A percentile compares a stretch with the other conserved stretches of the same genome.
phyloP scores from a whole-genome alignment of 2,329 filamentous ascomycete species.

The Lachnellula subtilissima region DNA sequence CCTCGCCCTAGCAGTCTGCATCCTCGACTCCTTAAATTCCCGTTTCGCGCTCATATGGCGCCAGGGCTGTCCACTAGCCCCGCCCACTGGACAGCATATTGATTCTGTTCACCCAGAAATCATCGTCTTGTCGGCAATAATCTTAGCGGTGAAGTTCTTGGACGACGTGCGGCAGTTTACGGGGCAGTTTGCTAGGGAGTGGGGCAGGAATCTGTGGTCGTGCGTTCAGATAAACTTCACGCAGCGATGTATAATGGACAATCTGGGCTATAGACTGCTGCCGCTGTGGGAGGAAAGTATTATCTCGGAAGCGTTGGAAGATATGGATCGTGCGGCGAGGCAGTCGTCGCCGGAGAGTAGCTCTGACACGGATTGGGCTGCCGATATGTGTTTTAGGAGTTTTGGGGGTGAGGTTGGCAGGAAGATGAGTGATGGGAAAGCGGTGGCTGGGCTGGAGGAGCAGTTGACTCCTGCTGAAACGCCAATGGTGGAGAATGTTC shows the following conservation, averaged over 20 bases:
- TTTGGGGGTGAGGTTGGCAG: background rate
- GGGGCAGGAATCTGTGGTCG: constrained; percentile 54
- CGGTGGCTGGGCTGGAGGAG: constrained; percentile 7
- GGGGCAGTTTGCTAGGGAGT: constrained; percentile 47
- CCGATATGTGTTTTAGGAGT: constrained; percentile 10
- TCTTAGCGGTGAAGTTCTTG: constrained; percentile 62
- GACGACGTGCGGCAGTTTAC: constrained; percentile 54
- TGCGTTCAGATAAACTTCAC: constrained; percentile 59
- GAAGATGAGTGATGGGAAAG: constrained; percentile 9
- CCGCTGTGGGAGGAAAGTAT: constrained; percentile 53
- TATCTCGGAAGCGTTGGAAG: constrained; percentile 54
- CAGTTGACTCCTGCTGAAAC: constrained; percentile 21
- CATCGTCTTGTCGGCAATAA: constrained; percentile 56
- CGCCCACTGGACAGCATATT: constrained; percentile 44
- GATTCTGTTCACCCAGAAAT: constrained; percentile 58
- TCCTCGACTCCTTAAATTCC: constrained; percentile 59
- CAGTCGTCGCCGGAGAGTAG: constrained; percentile 10
- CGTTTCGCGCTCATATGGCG: constrained; percentile 61
- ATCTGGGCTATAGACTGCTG: constrained; percentile 58
- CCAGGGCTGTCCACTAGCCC: constrained; percentile 48
- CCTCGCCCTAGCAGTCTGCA: constrained; percentile 60
- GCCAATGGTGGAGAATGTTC: constrained; percentile 14
- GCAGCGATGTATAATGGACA: constrained; percentile 60
- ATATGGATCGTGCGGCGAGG: constrained; percentile 56
- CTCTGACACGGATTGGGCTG: constrained; percentile 15